A percentile compares a stretch with the other conserved stretches of the same genome.
phyloP scores from a whole-genome alignment of 106 monocot genomes.

The Posidonia australis region DNA sequence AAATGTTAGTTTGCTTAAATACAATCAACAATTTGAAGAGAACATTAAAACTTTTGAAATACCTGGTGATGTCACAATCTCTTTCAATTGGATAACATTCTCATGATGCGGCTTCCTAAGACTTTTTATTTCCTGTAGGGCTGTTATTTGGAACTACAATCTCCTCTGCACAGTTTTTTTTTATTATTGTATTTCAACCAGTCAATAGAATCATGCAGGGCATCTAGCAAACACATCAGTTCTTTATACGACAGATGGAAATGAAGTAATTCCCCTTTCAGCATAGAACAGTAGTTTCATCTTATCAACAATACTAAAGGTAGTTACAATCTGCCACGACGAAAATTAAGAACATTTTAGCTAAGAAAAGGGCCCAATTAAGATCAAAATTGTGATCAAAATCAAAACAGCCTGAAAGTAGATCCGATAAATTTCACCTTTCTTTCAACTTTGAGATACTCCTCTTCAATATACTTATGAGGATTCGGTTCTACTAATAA shows the following conservation, averaged over 20 bases:
- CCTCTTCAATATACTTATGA: conserved; percentile 62
- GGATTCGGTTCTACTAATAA: conserved; percentile 51
- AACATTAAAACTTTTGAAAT: background rate
- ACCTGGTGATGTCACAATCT: conserved; percentile 98
- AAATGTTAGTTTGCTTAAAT: conserved; percentile 4
- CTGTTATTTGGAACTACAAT: conserved; percentile 90
- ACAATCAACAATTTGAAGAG: background rate
- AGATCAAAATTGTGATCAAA: background rate
- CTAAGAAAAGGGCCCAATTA: too few relatives aligned
- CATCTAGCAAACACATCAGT: background rate
- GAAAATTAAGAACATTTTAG: background rate
- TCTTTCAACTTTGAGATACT: conserved; percentile 68
- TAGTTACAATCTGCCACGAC: conserved; percentile 50
- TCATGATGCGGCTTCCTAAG: conserved; percentile 93
- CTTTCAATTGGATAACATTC: conserved; percentile 88
- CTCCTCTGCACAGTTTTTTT: conserved; percentile 38
- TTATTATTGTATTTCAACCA: background rate
- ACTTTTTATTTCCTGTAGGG: conserved; percentile 96
- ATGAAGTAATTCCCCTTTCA: conserved; percentile 21
- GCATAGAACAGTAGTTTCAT: conserved; percentile 58
- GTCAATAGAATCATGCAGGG: background rate
- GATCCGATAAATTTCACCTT: conserved; percentile 35
- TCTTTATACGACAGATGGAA: background rate
- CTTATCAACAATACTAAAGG: conserved; percentile 67
- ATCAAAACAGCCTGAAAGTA: background rate